A percentile compares a stretch with the other conserved stretches of the same genome.
Conservation (phyloP, 139 green algal genomes). For the Micractinium conductrix region DNA sequence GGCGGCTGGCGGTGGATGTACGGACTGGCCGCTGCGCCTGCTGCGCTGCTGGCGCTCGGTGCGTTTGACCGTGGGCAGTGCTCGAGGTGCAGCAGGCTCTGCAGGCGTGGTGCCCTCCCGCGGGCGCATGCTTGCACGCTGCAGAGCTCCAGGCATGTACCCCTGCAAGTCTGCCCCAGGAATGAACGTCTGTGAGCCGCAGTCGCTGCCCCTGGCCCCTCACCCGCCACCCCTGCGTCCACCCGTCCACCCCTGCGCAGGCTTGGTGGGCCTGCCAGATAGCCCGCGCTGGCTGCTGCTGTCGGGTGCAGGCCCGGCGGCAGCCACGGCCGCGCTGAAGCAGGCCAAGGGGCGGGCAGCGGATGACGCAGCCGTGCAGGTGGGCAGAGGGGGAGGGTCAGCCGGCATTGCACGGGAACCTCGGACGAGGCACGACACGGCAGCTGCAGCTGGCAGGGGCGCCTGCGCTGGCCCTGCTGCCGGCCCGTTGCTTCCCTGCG, state of each 20-base stretch:
- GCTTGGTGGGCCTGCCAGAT: slow-evolving; percentile 74
- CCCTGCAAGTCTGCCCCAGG: too few relatives aligned
- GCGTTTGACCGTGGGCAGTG: too few relatives aligned
- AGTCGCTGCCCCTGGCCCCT: slow-evolving; percentile 6
- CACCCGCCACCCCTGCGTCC: too few relatives aligned
- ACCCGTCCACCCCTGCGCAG: too few relatives aligned
- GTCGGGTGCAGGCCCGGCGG: slow-evolving; percentile 28
- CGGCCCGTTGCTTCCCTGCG: background rate
- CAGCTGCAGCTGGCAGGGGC: too few relatives aligned
- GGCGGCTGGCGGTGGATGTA: slow-evolving; percentile 90
- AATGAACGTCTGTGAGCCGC: slow-evolving; percentile 11
- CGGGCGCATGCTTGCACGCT: too few relatives aligned
- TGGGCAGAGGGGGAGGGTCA: background rate
- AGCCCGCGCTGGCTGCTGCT: slow-evolving; percentile 91
- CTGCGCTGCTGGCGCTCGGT: slow-evolving; percentile 55
- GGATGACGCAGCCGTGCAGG: background rate
- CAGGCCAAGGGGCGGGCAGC: slow-evolving; percentile 43
- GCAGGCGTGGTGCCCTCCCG: too few relatives aligned
- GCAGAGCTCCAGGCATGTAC: too few relatives aligned
- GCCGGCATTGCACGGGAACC: background rate
- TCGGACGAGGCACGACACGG: too few relatives aligned
- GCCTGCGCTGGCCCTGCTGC: too few relatives aligned
- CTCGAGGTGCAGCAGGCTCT: too few relatives aligned
- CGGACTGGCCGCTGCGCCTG: slow-evolving; percentile 51
- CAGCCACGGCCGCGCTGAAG: slow-evolving; percentile 52